Base-by-base conservation (phyloP, 1,284 basidiomycete genomes). In the Ganoderma leucocontextum region DNA sequence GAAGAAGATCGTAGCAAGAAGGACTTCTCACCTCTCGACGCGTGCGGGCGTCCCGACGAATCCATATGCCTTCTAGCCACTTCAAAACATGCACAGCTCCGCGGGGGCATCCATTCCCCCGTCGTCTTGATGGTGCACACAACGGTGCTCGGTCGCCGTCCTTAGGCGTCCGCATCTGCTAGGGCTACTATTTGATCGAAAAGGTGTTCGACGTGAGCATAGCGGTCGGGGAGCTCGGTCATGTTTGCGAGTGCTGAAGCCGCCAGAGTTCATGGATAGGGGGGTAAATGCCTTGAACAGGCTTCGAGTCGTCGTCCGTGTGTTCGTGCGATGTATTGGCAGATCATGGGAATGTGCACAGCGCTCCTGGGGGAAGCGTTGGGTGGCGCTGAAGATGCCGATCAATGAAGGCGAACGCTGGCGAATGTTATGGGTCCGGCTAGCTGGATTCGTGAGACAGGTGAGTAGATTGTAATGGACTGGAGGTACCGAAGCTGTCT, bases 1-100 rank as follows among this genome's bases (percentile, higher is more conserved):
- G 61, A 71, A 68, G 19, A 33, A 62, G 64, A 71, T 67, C 49
- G 55, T 69, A 38, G 71, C 66, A 29, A 64, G 66, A 22, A 71
- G 53, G 29, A 70, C 25, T 15, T 73, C 72, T 36, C 59, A 63
- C 52, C 72, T 60, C 19, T 71, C 47, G 25, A 73, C 66, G 47
- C 41, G 19, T 10, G 59, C 72, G n/a, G 66, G 38, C 36, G 58
- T 29, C 13, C 59, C 63, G 19, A 49, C 47, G 47, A 25, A 49
- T 49, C 47, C 47, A 22, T 5, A 25, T 4, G 22, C 22, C 47
- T 49, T 49, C 22, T 22, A 22, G 25, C 60, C 29, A 55, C 22
- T 22, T 57, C 39, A 5, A 2, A 38, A 25, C 33, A 58, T 63
- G 47, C 64, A 39, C 41, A 69, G 41, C 15, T 66, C 63, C 5